A percentile compares a stretch with the other conserved stretches of the same genome.
phyloP scores from a whole-genome alignment of 495 filamentous ascomycete genomes.

The Lineolata rhizophorae region DNA sequence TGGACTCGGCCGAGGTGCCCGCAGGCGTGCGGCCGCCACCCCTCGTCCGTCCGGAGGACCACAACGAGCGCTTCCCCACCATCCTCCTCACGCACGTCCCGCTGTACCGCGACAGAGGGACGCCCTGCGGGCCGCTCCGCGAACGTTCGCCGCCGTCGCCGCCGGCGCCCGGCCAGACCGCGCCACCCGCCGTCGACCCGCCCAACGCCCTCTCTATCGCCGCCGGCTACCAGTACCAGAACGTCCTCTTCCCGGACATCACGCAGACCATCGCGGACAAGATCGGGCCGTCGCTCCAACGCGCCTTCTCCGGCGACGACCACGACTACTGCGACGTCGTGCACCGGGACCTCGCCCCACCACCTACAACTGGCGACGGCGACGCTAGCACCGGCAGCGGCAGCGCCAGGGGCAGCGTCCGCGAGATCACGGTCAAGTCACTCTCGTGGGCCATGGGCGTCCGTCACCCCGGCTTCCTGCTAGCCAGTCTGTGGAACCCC shows the following conservation, averaged over 20 bases:
- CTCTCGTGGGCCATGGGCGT: conserved; percentile 96
- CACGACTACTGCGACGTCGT: conserved; percentile 91
- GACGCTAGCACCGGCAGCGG: too few species aligned
- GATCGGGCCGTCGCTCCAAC: too few species aligned
- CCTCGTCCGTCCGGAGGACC: conserved; percentile 6
- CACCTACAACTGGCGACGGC: too few species aligned
- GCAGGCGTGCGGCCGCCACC: conserved; percentile 2
- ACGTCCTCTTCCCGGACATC: conserved; percentile 49
- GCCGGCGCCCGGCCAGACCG: conserved; percentile 29
- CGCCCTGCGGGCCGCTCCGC: conserved; percentile 74
- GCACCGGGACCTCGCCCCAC: conserved; percentile 44
- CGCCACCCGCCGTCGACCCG: conserved; percentile 41
- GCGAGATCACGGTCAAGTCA: conserved; percentile 87
- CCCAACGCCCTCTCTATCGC: conserved; percentile 52
- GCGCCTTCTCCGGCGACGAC: conserved; percentile 89
- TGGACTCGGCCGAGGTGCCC: conserved; percentile 7
- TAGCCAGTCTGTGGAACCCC: conserved; percentile 84
- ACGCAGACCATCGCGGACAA: conserved; percentile 25
- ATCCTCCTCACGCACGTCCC: conserved; percentile 82
- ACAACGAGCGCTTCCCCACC: conserved; percentile 38
- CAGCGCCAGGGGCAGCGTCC: conserved; percentile 33
- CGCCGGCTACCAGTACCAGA: conserved; percentile 87
- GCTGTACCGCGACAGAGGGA: conserved; percentile 56
- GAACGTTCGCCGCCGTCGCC: conserved; percentile 57
- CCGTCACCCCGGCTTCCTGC: conserved; percentile 61